Conservation (phyloP, 306 rosid species). For the Sesbania bispinosa region DNA sequence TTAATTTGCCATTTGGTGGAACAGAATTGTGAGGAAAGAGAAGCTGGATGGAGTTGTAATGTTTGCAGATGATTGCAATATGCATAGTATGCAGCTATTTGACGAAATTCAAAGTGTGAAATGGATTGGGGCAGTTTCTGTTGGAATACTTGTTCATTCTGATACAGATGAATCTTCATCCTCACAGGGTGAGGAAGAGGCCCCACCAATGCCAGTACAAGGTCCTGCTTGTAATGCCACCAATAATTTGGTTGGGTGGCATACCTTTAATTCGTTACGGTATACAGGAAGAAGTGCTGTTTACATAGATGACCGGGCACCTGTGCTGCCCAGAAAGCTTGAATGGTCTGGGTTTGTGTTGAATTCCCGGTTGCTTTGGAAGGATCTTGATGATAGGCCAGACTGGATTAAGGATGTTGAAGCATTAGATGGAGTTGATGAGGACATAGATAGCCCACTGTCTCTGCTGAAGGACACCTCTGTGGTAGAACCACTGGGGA, state of each 20-base stretch:
- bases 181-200: slow-evolving; percentile 41
- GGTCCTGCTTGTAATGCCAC: slow-evolving; percentile 96
- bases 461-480: slow-evolving; percentile 62
- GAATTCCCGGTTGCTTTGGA: slow-evolving; percentile 85
- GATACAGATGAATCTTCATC: slow-evolving; percentile 40
- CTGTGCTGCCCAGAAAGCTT: slow-evolving; percentile 76
- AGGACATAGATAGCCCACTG: slow-evolving; percentile 64
- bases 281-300: slow-evolving; percentile 59
- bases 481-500: slow-evolving; percentile 85
- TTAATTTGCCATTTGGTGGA: slow-evolving; percentile 34
- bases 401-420: slow-evolving; percentile 79
- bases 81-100: slow-evolving; percentile 94
- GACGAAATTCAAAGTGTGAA: slow-evolving; percentile 86
- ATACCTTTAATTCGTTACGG: slow-evolving; percentile 66
- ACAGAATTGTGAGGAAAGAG: slow-evolving; percentile 74
- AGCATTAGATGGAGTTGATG: slow-evolving; percentile 44
- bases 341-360: slow-evolving; percentile 97
- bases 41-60: slow-evolving; percentile 81
- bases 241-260: slow-evolving; percentile 78
- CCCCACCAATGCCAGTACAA: slow-evolving; percentile 56
- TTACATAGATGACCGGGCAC: slow-evolving; percentile 68
- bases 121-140: slow-evolving; percentile 87
- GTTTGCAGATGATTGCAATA: slow-evolving; percentile 95
- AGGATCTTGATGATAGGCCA: slow-evolving; percentile 70
- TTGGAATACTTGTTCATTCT: slow-evolving; percentile 83